Percentiles rank a stretch among this genome's conserved stretches.
These are phyloP conservation scores for Termitomyces sp. DNA, from an alignment of 768 basidiomycete genomes.

Conservation along the genomic window DNA sequence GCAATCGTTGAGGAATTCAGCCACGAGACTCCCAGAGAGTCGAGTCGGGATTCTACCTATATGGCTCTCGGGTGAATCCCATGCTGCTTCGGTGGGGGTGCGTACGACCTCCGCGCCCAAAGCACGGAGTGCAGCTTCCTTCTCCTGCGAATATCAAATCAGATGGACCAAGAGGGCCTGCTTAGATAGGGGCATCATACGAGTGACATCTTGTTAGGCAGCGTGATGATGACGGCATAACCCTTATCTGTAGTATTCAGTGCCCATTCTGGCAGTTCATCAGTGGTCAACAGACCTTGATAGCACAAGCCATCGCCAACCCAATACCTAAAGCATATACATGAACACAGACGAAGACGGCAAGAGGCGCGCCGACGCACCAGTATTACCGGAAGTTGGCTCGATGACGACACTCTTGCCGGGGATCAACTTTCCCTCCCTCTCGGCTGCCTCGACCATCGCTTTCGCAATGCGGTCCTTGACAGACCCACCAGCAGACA, in stretches of 20 bases:
- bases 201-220: constrained; percentile 94
- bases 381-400: constrained; percentile 95
- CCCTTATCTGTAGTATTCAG: constrained; percentile 88
- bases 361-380: constrained; percentile 30
- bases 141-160: constrained; percentile 49
- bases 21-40: constrained; percentile 47
- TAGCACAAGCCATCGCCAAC: constrained; percentile 85
- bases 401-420: constrained; percentile 93
- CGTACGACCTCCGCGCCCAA: constrained; percentile 93
- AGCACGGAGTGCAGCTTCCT: constrained; percentile 86
- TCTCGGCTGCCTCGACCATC: constrained; percentile 95
- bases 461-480: constrained; percentile 96
- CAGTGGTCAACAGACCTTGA: constrained; percentile 60
- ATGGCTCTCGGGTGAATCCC: constrained; percentile 86
- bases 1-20: constrained; percentile 82
- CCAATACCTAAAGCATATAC: constrained; percentile 64
- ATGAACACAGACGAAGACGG: neutral
- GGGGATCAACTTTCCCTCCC: constrained; percentile 76
- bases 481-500: constrained; percentile 88
- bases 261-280: constrained; percentile 22
- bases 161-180: neutral
- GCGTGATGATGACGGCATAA: constrained; percentile 84
- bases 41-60: constrained; percentile 64
- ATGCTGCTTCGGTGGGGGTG: constrained; percentile 86
- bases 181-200: constrained; percentile 22